phyloP scores from a whole-genome alignment of 345 rosid genomes.

The Kandelia obovata region DNA sequence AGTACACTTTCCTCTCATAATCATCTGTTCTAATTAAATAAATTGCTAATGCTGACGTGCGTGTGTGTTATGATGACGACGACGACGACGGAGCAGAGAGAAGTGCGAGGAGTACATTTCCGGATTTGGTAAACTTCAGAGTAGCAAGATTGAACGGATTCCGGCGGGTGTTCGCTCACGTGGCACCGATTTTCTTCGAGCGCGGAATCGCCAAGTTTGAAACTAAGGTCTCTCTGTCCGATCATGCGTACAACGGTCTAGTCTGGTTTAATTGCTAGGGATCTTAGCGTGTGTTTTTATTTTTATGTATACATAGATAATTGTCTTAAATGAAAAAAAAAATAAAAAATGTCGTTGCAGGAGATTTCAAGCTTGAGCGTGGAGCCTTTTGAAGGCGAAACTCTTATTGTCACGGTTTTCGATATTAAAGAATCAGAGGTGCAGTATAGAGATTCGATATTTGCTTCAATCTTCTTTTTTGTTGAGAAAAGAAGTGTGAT shows the following conservation, averaged over 20 bases:
- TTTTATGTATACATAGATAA: too few species aligned
- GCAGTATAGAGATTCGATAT: neutral
- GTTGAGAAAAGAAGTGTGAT: too few species aligned
- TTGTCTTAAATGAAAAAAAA: too few species aligned
- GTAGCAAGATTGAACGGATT: constrained; percentile 69
- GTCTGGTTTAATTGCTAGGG: neutral
- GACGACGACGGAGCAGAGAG: constrained; percentile 39
- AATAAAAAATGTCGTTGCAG: constrained; percentile 31
- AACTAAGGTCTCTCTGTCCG: constrained; percentile 53
- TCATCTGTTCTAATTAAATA: neutral
- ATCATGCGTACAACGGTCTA: neutral
- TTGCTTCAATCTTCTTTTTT: too few species aligned
- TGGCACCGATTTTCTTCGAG: constrained; percentile 87
- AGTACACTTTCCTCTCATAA: neutral
- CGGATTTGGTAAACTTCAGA: constrained; percentile 70
- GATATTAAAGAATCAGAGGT: constrained; percentile 79
- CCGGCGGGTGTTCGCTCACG: constrained; percentile 80
- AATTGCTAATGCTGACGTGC: too few species aligned
- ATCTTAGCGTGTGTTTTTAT: neutral
- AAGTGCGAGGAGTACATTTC: constrained; percentile 90
- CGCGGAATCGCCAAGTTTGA: constrained; percentile 86
- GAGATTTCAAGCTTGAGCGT: constrained; percentile 86
- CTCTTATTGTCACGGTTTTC: constrained; percentile 72
- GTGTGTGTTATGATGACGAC: neutral
- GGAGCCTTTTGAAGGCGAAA: constrained; percentile 73